Evolutionary conservation across 2,329 filamentous ascomycete genomes (phyloP), one percentile per base, ranked within the genome.

Genomic region (Xylariaceae sp.): DNA sequence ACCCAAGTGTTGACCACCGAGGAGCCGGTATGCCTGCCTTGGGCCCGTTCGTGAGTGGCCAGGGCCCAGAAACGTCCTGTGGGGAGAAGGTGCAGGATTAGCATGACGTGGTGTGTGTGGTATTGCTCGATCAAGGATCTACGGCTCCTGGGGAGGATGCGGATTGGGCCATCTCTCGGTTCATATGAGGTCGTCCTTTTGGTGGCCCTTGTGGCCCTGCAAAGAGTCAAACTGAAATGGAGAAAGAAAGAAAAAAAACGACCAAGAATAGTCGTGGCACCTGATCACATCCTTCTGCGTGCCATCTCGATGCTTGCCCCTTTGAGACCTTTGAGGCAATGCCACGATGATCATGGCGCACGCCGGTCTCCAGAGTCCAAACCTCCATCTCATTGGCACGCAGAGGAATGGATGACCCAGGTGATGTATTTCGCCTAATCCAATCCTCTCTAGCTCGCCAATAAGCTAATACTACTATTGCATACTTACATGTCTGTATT

Each of bases 221-320:
- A 32, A 32, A 26, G 22, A 11, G 22, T 6, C 16, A 33, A 33
- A 30, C 28, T n/a, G 9, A n/a, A n/a, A 30, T 9, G n/a, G 28
- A 30, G 28, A n/a, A n/a, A n/a, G n/a, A n/a, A n/a, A n/a, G n/a
- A n/a, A n/a, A n/a, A n/a, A n/a, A n/a, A n/a, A 18, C 7, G 30
- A 34, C 24, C 12, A 9, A 22, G 33, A 26, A 26, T 26, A 26
- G 22, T 11, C 22, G 22, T 26, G 42, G 48, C 55, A 58, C 55
- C 56, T 59, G 56, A 59, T 54, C 53, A 49, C 54, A 15, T 29
- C 51, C 46, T 44, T 55, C 56, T 59, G 56, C 54, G 56, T 59
- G 56, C 57, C 56, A 59, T 59, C 53, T 52, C 52, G 48, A 55
- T 50, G 40, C 34, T 41, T 50, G 48, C 43, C 43, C 43, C 40